Evolutionary conservation across 2,329 filamentous ascomycete genomes (phyloP).

Genomic region (Coniochaeta hoffmannii): DNA sequence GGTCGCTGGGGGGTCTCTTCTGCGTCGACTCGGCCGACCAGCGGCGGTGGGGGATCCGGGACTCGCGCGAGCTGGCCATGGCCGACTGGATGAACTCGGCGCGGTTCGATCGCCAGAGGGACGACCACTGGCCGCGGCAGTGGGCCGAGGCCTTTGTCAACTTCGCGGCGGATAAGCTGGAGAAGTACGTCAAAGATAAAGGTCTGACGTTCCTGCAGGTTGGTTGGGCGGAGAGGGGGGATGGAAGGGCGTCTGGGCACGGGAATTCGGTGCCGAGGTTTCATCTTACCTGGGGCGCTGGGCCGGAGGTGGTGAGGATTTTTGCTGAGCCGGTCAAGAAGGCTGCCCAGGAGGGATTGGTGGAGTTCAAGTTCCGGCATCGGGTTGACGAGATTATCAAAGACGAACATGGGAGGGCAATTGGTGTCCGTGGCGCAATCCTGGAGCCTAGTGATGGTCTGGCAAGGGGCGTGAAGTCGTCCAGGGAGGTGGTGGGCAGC

Average conservation of each 20-base stretch:
- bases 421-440: constrained; percentile 46
- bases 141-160: constrained; percentile 60
- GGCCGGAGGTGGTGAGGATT: constrained; percentile 50
- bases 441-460: constrained; percentile 39
- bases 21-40: constrained; percentile 50
- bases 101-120: constrained; percentile 46
- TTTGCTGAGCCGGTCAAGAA: constrained; percentile 48
- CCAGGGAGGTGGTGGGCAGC: constrained; percentile 35
- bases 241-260: constrained; percentile 47
- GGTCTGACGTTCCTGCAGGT: constrained; percentile 48
- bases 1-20: constrained; percentile 56
- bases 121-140: constrained; percentile 50
- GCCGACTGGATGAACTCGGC: constrained; percentile 53
- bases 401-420: constrained; percentile 41
- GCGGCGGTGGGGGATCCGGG: constrained; percentile 49
- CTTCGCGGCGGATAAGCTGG: constrained; percentile 49
- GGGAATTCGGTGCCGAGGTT: constrained; percentile 58
- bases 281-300: constrained; percentile 54
- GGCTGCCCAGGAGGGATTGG: constrained; percentile 43
- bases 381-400: constrained; percentile 48
- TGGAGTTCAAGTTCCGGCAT: constrained; percentile 50
- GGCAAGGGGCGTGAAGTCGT: constrained; percentile 43
- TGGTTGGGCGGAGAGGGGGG: constrained; percentile 55
- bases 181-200: constrained; percentile 44
- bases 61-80: constrained; percentile 48